Conservation (phyloP, 352 stramenopile genomes). For the Globisporangium echinulatum region DNA sequence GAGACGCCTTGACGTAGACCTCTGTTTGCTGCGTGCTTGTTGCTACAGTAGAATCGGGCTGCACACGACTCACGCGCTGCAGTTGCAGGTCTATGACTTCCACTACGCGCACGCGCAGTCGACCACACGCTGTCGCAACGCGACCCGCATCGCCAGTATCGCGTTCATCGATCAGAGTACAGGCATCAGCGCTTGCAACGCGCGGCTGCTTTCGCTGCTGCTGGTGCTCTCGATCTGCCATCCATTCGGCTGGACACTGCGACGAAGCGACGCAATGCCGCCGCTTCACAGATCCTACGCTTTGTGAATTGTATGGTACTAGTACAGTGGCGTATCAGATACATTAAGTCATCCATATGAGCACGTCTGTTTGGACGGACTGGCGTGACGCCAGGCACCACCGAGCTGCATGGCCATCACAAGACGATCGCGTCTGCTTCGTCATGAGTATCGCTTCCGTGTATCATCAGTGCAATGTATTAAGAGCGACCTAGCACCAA, state of each 20-base stretch:
- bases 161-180: neutral
- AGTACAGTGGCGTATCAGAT: no score
- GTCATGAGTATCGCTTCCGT: no score
- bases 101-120: slow-evolving; percentile 1
- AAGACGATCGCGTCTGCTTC: no score
- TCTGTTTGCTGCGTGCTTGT: neutral
- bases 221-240: neutral
- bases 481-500: no score
- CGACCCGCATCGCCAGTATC: neutral
- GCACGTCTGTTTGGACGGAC: no score
- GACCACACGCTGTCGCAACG: neutral
- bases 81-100: neutral
- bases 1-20: slow-evolving; percentile 3
- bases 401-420: no score
- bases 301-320: neutral
- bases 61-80: neutral
- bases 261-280: neutral
- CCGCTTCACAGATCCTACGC: neutral
- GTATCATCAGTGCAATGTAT: no score
- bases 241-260: neutral
- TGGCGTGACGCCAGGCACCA: no score
- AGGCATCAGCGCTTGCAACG: neutral
- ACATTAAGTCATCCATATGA: no score
- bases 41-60: no score
- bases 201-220: neutral